A percentile compares a stretch with the other conserved stretches of the same genome.
Conservation (phyloP, 1,139 yeast species). For the Petasospora fabianii region DNA sequence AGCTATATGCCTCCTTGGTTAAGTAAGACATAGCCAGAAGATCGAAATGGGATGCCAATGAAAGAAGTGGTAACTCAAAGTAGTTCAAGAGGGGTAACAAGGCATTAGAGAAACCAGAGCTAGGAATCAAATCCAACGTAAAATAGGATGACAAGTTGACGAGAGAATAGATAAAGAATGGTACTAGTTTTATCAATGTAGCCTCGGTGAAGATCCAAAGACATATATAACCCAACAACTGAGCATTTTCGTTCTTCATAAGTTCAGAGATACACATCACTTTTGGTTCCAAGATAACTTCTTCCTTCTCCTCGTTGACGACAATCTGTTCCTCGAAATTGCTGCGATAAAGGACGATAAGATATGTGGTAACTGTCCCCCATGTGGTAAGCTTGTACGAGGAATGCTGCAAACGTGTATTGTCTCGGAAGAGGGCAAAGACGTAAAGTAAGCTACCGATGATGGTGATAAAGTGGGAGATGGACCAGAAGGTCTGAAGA, state of each 20-base stretch:
- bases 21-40: conserved; percentile 33
- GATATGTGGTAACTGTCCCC: conserved; percentile 32
- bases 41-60: conserved; percentile 40
- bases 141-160: conserved; percentile 39
- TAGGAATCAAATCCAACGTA: conserved; percentile 37
- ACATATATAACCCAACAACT: conserved; percentile 37
- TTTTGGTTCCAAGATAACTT: conserved; percentile 11
- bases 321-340: conserved; percentile 21
- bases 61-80: conserved; percentile 29
- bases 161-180: conserved; percentile 45
- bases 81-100: conserved; percentile 25
- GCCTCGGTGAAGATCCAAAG: conserved; percentile 33
- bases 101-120: conserved; percentile 32
- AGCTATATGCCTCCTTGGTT: conserved; percentile 29
- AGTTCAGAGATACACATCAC: conserved; percentile 32
- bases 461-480: conserved; percentile 21
- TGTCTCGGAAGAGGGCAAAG: conserved; percentile 5
- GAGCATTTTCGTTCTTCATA: conserved; percentile 45
- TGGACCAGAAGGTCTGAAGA: conserved; percentile 24
- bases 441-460: conserved; percentile 16
- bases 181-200: conserved; percentile 37
- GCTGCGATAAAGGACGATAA: conserved; percentile 33
- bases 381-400: conserved; percentile 27
- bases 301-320: conserved; percentile 12
- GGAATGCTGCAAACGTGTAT: conserved; percentile 1